Percentiles rank a stretch among this genome's conserved stretches.
Evolutionary conservation across 225 moss, liverwort and hornwort species (phyloP).

Genomic region (Marchantia paleacea): DNA sequence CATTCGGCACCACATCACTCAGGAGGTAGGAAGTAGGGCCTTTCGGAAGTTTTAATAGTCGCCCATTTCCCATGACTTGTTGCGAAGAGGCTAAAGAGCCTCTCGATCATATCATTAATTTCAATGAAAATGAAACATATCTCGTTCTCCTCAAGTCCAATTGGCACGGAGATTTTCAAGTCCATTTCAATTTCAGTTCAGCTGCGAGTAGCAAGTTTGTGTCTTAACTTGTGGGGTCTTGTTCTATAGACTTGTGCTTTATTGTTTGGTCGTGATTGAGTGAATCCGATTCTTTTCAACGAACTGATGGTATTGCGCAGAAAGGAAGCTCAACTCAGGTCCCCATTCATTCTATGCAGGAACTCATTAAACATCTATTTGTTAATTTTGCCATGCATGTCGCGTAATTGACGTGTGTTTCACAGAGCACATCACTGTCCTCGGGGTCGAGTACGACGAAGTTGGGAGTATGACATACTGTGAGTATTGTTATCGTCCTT

Average conservation of each 20-base stretch:
- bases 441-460: too few species aligned
- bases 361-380: too few species aligned
- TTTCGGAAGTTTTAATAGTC: background rate
- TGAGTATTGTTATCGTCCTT: background rate
- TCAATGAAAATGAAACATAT: background rate
- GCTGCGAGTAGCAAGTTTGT: background rate
- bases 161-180: background rate
- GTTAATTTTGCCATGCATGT: too few species aligned
- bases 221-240: background rate
- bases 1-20: background rate
- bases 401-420: too few species aligned
- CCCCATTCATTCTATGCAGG: too few species aligned
- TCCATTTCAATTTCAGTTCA: background rate
- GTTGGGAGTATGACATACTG: too few species aligned
- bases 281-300: too few species aligned
- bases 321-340: background rate
- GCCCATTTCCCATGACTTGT: slow-evolving; percentile 1
- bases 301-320: background rate
- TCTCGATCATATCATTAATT: background rate
- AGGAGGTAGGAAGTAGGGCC: slow-evolving; percentile 13
- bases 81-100: slow-evolving; percentile 1
- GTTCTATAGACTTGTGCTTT: background rate
- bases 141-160: background rate
- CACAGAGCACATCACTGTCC: too few species aligned
- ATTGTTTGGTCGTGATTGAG: background rate